phyloP scores from a whole-genome alignment of 352 stramenopile genomes.

The Phytophthora sansomeana region DNA sequence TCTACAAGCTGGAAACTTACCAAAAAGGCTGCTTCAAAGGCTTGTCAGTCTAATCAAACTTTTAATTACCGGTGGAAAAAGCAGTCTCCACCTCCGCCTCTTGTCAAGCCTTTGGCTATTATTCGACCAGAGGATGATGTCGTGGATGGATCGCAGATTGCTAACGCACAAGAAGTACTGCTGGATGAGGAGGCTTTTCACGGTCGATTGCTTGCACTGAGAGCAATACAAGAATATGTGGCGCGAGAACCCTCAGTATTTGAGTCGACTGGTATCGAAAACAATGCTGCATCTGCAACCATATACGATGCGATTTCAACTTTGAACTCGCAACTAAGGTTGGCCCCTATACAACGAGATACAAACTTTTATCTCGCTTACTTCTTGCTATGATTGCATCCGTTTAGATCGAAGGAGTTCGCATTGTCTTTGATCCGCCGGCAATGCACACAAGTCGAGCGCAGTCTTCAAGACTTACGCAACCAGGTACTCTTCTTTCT shows the following conservation, averaged over 20 bases:
- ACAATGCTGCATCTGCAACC: slow-evolving; percentile 1
- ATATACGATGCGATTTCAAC: slow-evolving; percentile 44
- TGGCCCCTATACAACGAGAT: not conserved
- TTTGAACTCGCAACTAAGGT: slow-evolving; percentile 34
- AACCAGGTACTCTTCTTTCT: slow-evolving; percentile 25
- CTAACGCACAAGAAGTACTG: slow-evolving; percentile 37
- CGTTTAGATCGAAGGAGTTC: slow-evolving; percentile 11
- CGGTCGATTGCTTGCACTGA: slow-evolving; percentile 33
- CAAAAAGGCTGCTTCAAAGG: slow-evolving; percentile 1
- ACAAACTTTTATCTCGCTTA: not conserved
- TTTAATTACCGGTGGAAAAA: slow-evolving; percentile 15
- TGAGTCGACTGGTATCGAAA: not conserved
- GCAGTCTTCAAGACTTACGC: slow-evolving; percentile 21
- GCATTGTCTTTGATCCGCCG: slow-evolving; percentile 13
- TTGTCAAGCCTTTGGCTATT: slow-evolving; percentile 54
- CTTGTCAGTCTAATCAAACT: not conserved
- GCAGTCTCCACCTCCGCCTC: slow-evolving; percentile 27
- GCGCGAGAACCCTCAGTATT: slow-evolving; percentile 20
- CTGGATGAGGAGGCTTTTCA: slow-evolving; percentile 63
- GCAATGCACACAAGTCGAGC: slow-evolving; percentile 25
- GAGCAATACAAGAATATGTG: slow-evolving; percentile 22
- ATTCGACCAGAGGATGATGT: slow-evolving; percentile 61
- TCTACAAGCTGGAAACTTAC: slow-evolving; percentile 33
- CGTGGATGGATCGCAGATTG: slow-evolving; percentile 49
- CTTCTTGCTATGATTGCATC: not conserved